Evolutionary conservation across 2,329 filamentous ascomycete genomes (phyloP), one percentile per base, ranked within the genome.

Genomic region (Colletotrichum tropicicola): DNA sequence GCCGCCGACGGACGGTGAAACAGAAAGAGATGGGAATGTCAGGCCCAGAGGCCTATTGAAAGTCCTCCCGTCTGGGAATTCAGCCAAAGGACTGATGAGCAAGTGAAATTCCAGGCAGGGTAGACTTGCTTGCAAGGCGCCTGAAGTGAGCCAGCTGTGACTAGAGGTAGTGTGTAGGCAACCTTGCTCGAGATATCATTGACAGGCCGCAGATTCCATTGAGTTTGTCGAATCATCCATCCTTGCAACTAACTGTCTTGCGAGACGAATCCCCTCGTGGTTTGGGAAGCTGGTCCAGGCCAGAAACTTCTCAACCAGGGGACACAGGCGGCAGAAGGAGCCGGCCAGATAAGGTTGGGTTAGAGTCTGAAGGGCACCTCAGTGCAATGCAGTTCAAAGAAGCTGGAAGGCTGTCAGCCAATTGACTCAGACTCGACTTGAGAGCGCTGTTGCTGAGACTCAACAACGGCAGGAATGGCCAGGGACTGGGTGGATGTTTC

Each of bases 401-500:
- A 43, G 39, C 39, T 19, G 39, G 10, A 13, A 19, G n/a, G 17
- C 8, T 37, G 5, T 37, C 12, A 21, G 9, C 21, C 32, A 48
- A 48, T 53, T 41, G 49, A 27, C 13, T 27, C 13, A 17, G 21
- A 41, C 17, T 6, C 28, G 21, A n/a, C 15, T 12, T 27, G 54
- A 25, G 39, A 5, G n/a, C 17, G 28, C 15, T 48, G 44, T 32
- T 25, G 19, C 23, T 27, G 25, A 19, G 5, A 2, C 15, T 27
- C 17, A 23, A 19, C 15, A 21, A 39, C 1, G 12, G 37, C 15
- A 5, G 15, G 25, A 15, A 15, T n/a, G n/a, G 17, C 12, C 10
- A 30, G 37, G 43, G 28, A 45, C 39, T 28, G 21, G 52, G 49
- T 52, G 30, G 43, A 44, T 56, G 27, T 23, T 56, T 62, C 44